Evolutionary conservation across 306 rosid species (phyloP).

Genomic region (Cucurbita argyrosperma): DNA sequence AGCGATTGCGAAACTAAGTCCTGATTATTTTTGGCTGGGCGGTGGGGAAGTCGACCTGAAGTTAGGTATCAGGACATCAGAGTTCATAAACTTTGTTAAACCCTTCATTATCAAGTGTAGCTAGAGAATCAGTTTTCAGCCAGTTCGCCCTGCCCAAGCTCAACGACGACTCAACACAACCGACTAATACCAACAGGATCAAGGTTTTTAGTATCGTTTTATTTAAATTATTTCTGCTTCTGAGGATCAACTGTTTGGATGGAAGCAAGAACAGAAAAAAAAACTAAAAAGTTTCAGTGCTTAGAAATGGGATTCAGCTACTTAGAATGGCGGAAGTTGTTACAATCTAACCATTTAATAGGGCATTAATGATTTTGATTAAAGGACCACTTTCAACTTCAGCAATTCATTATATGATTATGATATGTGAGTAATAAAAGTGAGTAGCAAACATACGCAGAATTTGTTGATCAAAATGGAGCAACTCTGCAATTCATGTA

Average conservation of each 20-base stretch:
- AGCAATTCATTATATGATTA: neutral
- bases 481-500: neutral
- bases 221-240: neutral
- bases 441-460: neutral
- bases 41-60: conserved; percentile 54
- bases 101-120: conserved; percentile 24
- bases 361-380: neutral
- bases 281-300: neutral
- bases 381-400: conserved; percentile 1
- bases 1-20: conserved; percentile 74
- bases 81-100: conserved; percentile 40
- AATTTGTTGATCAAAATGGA: conserved; percentile 1
- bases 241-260: neutral
- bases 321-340: neutral
- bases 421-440: neutral
- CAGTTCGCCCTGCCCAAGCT: neutral
- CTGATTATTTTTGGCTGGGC: conserved; percentile 96
- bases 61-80: conserved; percentile 49
- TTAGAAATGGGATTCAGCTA: neutral
- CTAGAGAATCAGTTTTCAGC: neutral
- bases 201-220: neutral
- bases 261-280: neutral
- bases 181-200: neutral
- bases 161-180: neutral
- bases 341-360: neutral